These are phyloP conservation scores for Otatea glauca DNA, from an alignment of 176 grass and related monocot genomes.

Conservation along the genomic window DNA sequence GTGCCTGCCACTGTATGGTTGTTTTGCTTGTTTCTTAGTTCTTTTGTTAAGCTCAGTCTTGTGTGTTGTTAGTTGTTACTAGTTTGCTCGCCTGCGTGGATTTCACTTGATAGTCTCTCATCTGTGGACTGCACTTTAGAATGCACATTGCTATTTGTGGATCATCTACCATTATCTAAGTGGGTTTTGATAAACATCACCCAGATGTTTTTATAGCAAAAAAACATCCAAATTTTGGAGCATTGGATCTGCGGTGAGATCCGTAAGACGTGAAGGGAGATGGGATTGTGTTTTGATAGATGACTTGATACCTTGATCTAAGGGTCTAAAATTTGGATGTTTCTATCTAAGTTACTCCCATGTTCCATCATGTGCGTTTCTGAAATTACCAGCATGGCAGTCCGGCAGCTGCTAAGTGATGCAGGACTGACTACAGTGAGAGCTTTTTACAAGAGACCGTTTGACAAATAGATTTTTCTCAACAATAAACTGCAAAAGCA, in stretches of 20 bases:
- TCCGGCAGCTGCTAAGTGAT: no score
- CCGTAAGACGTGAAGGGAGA: no score
- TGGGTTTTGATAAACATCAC: no score
- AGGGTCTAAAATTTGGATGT: no score
- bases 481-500: no score
- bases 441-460: no score
- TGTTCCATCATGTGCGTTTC: neutral
- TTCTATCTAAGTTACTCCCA: neutral
- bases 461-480: no score
- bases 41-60: neutral
- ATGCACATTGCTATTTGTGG: neutral
- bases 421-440: neutral
- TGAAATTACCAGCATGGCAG: neutral
- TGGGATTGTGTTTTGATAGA: no score
- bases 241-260: no score
- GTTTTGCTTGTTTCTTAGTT: slow-evolving; percentile 3
- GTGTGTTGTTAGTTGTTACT: neutral
- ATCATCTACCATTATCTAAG: neutral
- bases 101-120: neutral
- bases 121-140: neutral
- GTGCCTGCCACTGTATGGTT: neutral
- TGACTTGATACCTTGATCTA: no score
- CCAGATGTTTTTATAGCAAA: no score
- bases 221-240: no score
- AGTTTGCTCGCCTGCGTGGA: neutral